Evolutionary conservation across 495 filamentous ascomycete species (phyloP), one percentile per base, ranked within the genome.

Genomic region (Penicillium bovifimosum): DNA sequence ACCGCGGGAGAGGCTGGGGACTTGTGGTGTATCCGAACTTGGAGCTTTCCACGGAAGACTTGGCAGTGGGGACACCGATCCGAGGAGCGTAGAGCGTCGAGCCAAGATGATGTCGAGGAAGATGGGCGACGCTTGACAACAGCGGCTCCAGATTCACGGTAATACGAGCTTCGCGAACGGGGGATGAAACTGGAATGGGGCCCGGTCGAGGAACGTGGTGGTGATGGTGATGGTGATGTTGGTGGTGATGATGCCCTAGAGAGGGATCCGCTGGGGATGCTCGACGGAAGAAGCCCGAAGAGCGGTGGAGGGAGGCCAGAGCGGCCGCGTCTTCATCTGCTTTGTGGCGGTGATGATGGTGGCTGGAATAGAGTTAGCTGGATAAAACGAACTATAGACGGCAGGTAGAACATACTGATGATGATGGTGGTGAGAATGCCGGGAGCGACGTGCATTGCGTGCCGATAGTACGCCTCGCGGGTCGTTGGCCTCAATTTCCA

Each of bases 51-150:
- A 70, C 16, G 4, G 79, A 74, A 28, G 68, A 69, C 44, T 65
- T 77, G 18, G 67, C 71, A 41, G 72, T 70, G 33, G 65, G 80
- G 53, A 67, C 73, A 52, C 59, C 76, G 44, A 79, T 76, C 48
- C 58, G 72, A 38, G 75, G 73, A 27, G 72, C 74, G 64, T 77
- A 87, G 55, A 72, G 75, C 55, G 77, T 84, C 58, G 70, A 95
- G 58, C 91, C 91, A 9, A 96, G 80, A 59, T 96, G 90, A n/a
- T 78, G 76, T 3, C 91, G 86, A 4, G 87, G 85, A 8, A 82
- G 77, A 45, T 86, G 68, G 1, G 83, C 77, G 9, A 91, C 81
- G 31, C 77, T 83, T 5, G 89, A 79, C 24, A 95, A 60, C 1
- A 95, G 76, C 0, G 78, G 76, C 55, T 88, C 76, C 3, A 84